Base-by-base conservation (phyloP, 2,329 filamentous ascomycete species). In the Alternaria brassicicola region DNA sequence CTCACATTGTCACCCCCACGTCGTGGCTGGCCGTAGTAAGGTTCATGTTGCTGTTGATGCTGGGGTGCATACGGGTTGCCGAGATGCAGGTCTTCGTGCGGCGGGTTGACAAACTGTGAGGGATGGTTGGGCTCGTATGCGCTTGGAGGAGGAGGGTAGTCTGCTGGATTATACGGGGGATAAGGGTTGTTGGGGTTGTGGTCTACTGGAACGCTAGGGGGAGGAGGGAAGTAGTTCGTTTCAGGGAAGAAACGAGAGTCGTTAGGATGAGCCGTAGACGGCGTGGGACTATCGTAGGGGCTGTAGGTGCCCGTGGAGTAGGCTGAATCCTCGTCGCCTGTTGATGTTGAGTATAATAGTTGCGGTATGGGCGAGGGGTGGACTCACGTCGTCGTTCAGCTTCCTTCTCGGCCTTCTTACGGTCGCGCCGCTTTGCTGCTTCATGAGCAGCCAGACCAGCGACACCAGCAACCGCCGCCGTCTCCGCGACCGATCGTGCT, bases 381-480 rank as follows among this genome's bases (percentile, higher is more conserved):
- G 59, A 80, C 83, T 81, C 72, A 85, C 83, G 79, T 67, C 79
- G 79, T 63, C 79, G 75, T 51, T 83, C 82, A 59, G 78, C 74
- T 54, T 84, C 82, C 65, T 80, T 81, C 58, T 84, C 83, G 31
- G 80, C 79, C 68, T 83, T 83, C 75, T 84, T 86, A 49, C 83
- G 82, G 64, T 87, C 84, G 59, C 83, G 82, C 51, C 81, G 78
- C 76, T 85, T 84, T 23, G 82, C 80, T 65, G 84, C 81, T 68
- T 87, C 84, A 68, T 86, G 82, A 15, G 85, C 85, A 42, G 84
- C 84, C 62, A 85, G 76, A 23, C 83, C 85, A 49, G 83, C 84
- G 19, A 82, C 84, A 50, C 83, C 84, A 58, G 86, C 86, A 49
- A 85, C 85, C 26, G 85, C 80, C 25, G 84, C 85, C 25, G 83